phyloP scores from a whole-genome alignment of 495 filamentous ascomycete genomes.

The Aspergillus ellipticus region DNA sequence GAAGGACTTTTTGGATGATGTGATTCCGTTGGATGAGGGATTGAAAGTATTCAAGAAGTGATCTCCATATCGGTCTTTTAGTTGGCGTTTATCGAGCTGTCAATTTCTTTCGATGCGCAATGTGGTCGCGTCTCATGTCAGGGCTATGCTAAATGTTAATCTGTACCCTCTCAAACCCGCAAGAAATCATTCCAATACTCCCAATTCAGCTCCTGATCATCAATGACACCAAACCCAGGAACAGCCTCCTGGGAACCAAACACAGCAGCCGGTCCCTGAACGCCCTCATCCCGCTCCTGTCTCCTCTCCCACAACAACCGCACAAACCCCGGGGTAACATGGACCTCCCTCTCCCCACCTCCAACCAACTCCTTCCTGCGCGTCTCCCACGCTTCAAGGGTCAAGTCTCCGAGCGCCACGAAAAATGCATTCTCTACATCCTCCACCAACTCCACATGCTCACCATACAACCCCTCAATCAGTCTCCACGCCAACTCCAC shows the following conservation, averaged over 20 bases:
- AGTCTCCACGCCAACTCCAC: constrained; percentile 36
- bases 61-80: too few relatives aligned
- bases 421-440: constrained; percentile 43
- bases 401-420: constrained; percentile 44
- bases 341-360: not conserved
- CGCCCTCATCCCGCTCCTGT: not conserved
- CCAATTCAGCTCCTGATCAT: not conserved
- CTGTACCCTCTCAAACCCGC: not conserved
- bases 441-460: constrained; percentile 38
- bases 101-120: too few relatives aligned
- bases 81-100: too few relatives aligned
- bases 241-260: not conserved
- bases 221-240: not conserved
- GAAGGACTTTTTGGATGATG: too few relatives aligned
- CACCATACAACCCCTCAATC: constrained; percentile 43
- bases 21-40: too few relatives aligned
- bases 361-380: constrained; percentile 10
- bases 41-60: too few relatives aligned
- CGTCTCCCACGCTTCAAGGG: constrained; percentile 54
- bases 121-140: too few relatives aligned
- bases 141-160: too few relatives aligned
- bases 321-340: not conserved
- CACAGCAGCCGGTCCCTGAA: not conserved
- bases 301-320: not conserved
- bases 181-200: constrained; percentile 1